Conservation (phyloP, 129 eudicot genomes). For the Erigeron canadensis region DNA sequence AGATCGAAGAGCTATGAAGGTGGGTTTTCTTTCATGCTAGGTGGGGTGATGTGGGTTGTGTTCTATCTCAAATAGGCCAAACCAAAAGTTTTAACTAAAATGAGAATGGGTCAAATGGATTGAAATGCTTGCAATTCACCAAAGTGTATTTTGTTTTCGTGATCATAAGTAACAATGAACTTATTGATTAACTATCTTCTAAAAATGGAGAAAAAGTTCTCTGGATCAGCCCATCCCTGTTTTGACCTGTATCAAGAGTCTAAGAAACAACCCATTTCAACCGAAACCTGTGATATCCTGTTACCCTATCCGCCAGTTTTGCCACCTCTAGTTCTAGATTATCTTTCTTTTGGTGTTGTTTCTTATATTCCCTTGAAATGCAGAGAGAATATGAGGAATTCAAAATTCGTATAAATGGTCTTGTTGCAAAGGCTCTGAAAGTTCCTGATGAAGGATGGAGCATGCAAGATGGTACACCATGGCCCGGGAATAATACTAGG, state of each 20-base stretch:
- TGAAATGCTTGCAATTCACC: neutral
- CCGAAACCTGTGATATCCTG: neutral
- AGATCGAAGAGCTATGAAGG: slow-evolving; percentile 99
- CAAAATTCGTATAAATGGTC: slow-evolving; percentile 87
- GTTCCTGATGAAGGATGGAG: slow-evolving; percentile 99
- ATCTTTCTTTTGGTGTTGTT: slow-evolving; percentile 10
- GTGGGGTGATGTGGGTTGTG: neutral
- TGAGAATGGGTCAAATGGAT: neutral
- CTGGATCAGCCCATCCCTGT: neutral
- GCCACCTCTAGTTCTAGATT: neutral
- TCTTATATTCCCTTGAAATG: slow-evolving; percentile 13
- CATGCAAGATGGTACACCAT: slow-evolving; percentile 99
- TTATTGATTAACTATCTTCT: neutral
- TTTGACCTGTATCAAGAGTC: neutral
- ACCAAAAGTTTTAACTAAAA: neutral
- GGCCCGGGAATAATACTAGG: slow-evolving; percentile 99
- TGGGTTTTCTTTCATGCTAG: slow-evolving; percentile 16
- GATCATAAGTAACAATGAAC: neutral
- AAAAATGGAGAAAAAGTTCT: neutral
- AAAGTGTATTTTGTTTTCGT: neutral
- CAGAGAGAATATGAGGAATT: slow-evolving; percentile 99
- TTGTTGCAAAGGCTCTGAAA: slow-evolving; percentile 87
- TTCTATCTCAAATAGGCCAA: neutral
- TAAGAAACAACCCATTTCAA: neutral
- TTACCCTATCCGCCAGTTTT: neutral